Evolutionary conservation across 2,329 filamentous ascomycete species (phyloP).

Genomic region (Didymosphaeria variabile): DNA sequence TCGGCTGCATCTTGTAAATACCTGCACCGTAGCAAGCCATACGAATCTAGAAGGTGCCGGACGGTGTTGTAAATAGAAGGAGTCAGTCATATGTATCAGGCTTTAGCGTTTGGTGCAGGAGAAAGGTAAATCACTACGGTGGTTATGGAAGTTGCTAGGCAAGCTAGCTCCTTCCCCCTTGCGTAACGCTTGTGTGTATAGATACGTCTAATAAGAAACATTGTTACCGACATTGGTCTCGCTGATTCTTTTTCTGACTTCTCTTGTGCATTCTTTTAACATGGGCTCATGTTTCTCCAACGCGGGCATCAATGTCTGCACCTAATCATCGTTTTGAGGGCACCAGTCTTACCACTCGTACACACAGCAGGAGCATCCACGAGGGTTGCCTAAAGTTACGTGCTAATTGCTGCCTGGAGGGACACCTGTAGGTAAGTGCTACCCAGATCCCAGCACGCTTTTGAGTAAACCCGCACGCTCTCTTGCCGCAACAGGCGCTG

Average conservation of each 20-base stretch:
- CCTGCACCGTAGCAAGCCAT: not conserved
- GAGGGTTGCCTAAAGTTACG: too few relatives aligned
- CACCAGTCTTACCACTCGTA: too few relatives aligned
- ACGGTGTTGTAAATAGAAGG: not conserved
- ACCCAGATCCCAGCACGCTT: too few relatives aligned
- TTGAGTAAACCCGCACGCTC: too few relatives aligned
- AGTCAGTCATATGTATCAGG: not conserved
- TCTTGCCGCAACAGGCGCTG: too few relatives aligned
- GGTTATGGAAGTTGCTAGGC: not conserved
- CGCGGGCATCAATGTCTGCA: too few relatives aligned
- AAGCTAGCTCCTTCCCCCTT: not conserved
- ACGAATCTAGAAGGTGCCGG: not conserved
- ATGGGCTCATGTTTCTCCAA: too few relatives aligned
- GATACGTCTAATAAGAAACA: not conserved
- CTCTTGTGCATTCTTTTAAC: not conserved
- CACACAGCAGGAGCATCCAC: too few relatives aligned
- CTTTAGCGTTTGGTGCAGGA: not conserved
- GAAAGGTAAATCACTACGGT: not conserved
- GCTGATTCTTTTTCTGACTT: not conserved
- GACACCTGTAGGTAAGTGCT: too few relatives aligned
- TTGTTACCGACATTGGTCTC: not conserved
- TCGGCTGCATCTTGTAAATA: constrained; percentile 12
- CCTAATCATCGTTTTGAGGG: too few relatives aligned
- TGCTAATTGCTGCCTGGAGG: too few relatives aligned
- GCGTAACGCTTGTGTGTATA: not conserved